phyloP scores from a whole-genome alignment of 805 yeast species.

The Wickerhamiella cacticola region DNA sequence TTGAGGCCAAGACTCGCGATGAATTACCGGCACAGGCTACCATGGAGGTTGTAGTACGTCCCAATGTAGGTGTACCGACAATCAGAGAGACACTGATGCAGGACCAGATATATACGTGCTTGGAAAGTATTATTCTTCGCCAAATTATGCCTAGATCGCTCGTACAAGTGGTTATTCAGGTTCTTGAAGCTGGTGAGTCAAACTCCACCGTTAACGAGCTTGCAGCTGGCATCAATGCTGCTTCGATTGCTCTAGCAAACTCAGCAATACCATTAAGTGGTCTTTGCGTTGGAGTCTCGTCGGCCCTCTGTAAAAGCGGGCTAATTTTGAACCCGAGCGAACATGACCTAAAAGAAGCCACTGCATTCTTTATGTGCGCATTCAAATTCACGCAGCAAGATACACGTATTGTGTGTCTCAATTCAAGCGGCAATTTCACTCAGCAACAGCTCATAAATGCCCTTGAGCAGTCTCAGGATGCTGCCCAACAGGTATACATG shows the following conservation, averaged over 20 bases:
- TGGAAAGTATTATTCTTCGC: constrained; percentile 49
- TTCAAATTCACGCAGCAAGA: constrained; percentile 43
- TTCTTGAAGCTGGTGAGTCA: constrained; percentile 44
- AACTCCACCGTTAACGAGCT: constrained; percentile 38
- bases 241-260: constrained; percentile 58
- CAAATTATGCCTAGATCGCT: constrained; percentile 67
- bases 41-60: constrained; percentile 66
- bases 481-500: constrained; percentile 36
- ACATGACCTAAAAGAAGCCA: constrained; percentile 33
- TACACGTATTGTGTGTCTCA: constrained; percentile 49
- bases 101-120: constrained; percentile 50
- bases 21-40: constrained; percentile 72
- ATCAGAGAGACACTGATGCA: constrained; percentile 68
- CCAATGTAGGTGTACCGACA: constrained; percentile 59
- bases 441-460: constrained; percentile 42
- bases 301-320: constrained; percentile 30
- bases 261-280: constrained; percentile 59
- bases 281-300: constrained; percentile 48
- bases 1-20: constrained; percentile 71
- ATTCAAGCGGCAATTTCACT: constrained; percentile 59
- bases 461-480: constrained; percentile 41
- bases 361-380: constrained; percentile 56
- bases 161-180: constrained; percentile 56
- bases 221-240: constrained; percentile 59
- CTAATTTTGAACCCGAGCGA: constrained; percentile 36